Percentiles rank a stretch among this genome's conserved stretches.
Evolutionary conservation across 495 filamentous ascomycete genomes (phyloP).

Genomic region (Neurospora sp.): DNA sequence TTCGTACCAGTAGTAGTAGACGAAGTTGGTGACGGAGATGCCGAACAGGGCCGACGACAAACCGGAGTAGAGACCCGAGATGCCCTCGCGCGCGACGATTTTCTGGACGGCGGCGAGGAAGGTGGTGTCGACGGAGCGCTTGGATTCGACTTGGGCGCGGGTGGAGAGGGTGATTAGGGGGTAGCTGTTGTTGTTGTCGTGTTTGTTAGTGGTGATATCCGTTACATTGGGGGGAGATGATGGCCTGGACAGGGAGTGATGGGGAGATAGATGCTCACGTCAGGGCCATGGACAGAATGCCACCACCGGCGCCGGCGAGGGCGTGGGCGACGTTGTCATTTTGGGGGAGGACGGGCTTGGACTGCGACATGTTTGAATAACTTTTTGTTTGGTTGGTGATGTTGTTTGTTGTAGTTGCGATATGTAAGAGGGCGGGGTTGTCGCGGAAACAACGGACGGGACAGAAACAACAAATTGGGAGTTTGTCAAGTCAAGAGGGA

Average conservation of each 20-base stretch:
- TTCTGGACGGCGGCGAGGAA: slow-evolving; percentile 71
- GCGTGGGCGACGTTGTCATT: slow-evolving; percentile 90
- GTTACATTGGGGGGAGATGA: too few species aligned
- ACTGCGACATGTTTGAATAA: slow-evolving; percentile 23
- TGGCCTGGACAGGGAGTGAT: too few species aligned
- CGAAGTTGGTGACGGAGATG: slow-evolving; percentile 97
- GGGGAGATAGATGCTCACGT: slow-evolving; percentile 48
- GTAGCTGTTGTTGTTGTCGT: slow-evolving; percentile 42
- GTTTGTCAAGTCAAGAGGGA: neutral
- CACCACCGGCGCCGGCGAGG: slow-evolving; percentile 79
- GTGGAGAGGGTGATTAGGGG: slow-evolving; percentile 97
- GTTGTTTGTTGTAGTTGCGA: neutral
- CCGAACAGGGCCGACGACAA: slow-evolving; percentile 92
- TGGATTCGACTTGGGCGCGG: slow-evolving; percentile 93
- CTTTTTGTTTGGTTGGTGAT: neutral
- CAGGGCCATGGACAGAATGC: slow-evolving; percentile 87
- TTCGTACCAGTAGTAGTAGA: slow-evolving; percentile 99
- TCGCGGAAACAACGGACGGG: neutral
- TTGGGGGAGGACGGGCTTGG: slow-evolving; percentile 47
- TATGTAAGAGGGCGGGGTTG: neutral
- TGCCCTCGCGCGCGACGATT: slow-evolving; percentile 85
- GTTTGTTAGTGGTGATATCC: neutral
- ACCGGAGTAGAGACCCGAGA: slow-evolving; percentile 75
- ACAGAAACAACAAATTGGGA: neutral
- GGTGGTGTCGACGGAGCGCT: slow-evolving; percentile 64